Evolutionary conservation across 768 basidiomycete genomes (phyloP).

Genomic region (Mycena venus): DNA sequence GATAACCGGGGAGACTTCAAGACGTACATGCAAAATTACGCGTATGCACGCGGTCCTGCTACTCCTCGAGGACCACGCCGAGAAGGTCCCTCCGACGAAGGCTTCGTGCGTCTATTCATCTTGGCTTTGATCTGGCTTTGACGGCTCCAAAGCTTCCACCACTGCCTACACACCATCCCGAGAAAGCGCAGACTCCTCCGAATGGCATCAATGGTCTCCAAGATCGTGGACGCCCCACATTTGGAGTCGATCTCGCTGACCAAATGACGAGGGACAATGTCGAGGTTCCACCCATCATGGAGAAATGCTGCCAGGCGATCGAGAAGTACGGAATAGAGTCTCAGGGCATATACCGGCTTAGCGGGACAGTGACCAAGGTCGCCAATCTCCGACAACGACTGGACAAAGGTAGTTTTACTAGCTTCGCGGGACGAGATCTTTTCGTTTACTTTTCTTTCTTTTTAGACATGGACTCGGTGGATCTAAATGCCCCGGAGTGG

Average conservation of each 20-base stretch:
- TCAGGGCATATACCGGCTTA: conserved; percentile 94
- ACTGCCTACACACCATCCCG: conserved; percentile 58
- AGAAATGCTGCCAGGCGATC: conserved; percentile 92
- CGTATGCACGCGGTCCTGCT: conserved; percentile 83
- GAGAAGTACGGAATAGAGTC: conserved; percentile 88
- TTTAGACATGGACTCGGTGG: conserved; percentile 85
- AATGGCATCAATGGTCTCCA: conserved; percentile 49
- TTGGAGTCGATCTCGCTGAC: conserved; percentile 92
- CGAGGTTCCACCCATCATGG: conserved; percentile 89
- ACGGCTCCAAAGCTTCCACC: conserved; percentile 67
- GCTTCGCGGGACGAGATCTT: not conserved
- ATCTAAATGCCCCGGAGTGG: conserved; percentile 92
- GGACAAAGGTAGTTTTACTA: conserved; percentile 79
- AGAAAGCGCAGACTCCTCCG: conserved; percentile 36
- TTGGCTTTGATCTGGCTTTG: conserved; percentile 11
- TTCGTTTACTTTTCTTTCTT: conserved; percentile 22
- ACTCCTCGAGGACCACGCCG: conserved; percentile 80
- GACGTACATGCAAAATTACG: conserved; percentile 97
- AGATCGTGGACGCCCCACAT: conserved; percentile 85
- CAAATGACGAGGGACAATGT: conserved; percentile 93
- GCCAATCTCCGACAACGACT: conserved; percentile 84
- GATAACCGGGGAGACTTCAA: conserved; percentile 97
- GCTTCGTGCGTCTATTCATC: conserved; percentile 80
- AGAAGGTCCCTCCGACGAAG: conserved; percentile 92
- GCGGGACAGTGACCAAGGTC: conserved; percentile 91